Conservation (phyloP, 1,139 yeast species). For the Debaryomyces coudertii region DNA sequence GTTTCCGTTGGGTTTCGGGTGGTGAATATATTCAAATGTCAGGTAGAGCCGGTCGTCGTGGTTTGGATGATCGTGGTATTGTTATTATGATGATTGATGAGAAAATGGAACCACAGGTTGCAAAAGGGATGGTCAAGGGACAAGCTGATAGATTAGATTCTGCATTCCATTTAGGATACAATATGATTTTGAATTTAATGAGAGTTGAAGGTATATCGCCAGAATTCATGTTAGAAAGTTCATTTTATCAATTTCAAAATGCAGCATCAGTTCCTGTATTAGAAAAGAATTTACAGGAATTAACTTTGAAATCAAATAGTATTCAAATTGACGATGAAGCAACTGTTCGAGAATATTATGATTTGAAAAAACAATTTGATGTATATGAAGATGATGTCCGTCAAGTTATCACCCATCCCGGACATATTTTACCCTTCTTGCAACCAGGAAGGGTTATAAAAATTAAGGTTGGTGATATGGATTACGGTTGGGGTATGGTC, state of each 20-base stretch:
- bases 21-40: conserved; percentile 99
- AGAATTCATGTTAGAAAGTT: conserved; percentile 92
- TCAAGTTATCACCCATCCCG: conserved; percentile 90
- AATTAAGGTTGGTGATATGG: conserved; percentile 58
- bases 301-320: conserved; percentile 51
- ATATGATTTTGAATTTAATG: conserved; percentile 93
- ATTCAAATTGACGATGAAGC: conserved; percentile 73
- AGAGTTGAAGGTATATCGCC: conserved; percentile 98
- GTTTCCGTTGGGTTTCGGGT: conserved; percentile 98
- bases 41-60: conserved; percentile 99
- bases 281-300: conserved; percentile 62
- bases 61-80: conserved; percentile 97
- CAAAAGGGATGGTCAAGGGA: conserved; percentile 99
- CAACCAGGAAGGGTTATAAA: conserved; percentile 87
- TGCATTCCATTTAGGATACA: conserved; percentile 94
- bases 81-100: conserved; percentile 99
- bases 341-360: conserved; percentile 78
- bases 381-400: conserved; percentile 77
- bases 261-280: conserved; percentile 85
- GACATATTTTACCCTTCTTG: conserved; percentile 77
- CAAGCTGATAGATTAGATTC: conserved; percentile 96
- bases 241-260: conserved; percentile 94
- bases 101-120: conserved; percentile 98
- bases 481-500: conserved; percentile 96
- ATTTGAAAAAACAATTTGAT: conserved; percentile 70